Base-by-base conservation (phyloP, 2,329 filamentous ascomycete species). In the Metarhizium robertsii region DNA sequence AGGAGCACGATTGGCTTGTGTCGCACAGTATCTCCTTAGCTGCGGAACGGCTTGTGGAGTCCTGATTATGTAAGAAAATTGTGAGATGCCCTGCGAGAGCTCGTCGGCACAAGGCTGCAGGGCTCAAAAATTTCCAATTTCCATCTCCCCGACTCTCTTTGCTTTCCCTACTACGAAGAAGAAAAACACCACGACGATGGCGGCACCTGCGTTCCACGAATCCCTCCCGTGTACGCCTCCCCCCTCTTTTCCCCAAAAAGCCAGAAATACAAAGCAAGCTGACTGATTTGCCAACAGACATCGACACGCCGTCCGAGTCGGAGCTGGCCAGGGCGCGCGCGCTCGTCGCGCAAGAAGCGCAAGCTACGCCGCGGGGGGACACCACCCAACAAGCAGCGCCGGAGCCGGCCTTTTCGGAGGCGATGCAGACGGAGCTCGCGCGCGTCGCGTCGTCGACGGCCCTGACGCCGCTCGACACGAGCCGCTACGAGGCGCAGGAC, bases 401-500 rank as follows among this genome's bases (percentile, higher is more conserved):
- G 74, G 59, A 70, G 73, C 73, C 81, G 5, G 73, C 70, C 52
- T 88, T 91, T 73, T 83, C 86, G 5, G 78, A 83, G 4, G 70
- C 86, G n/a, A 75, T 95, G 43, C 66, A 79, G 61, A 68, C 80
- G 62, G 90, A 95, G 65, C 78, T 92, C 59, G 73, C 75, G 20
- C 87, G 90, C 61, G 77, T 92, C 57, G 75, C 81, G 48, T 58
- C 62, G 32, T 54, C 61, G 1, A 53, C 59, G 4, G 66, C 77
- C n/a, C 75, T 79, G 52, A 52, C 66, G n/a, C 79, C 85, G 2
- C 73, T 88, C 55, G 88, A 96, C 69, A 76, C 90, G 18, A 75
- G 80, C 47, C 90, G 92, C 62, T 97, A 97, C 79, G 89, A 96
- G 72, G 82, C 85, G 2, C 83, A 84, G 53, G 81, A 88, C 20